Conservation (phyloP, 345 rosid species). For the Firmiana major region DNA sequence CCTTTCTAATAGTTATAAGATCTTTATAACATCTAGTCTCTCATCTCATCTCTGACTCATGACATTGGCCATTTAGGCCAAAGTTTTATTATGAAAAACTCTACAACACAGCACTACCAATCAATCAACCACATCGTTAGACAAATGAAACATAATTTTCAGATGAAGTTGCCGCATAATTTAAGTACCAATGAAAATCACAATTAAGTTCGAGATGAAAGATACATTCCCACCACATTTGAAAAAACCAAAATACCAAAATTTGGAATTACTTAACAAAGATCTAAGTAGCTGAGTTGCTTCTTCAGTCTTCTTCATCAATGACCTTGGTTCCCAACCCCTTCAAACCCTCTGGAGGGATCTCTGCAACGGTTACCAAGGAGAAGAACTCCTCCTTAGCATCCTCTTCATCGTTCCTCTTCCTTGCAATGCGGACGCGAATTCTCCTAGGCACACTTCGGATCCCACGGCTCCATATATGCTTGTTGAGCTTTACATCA, state of each 20-base stretch:
- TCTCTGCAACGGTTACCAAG: conserved; percentile 58
- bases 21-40: too few relatives aligned
- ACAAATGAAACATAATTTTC: neutral
- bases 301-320: conserved; percentile 57
- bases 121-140: neutral
- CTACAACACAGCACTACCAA: neutral
- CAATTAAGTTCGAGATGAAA: neutral
- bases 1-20: too few relatives aligned
- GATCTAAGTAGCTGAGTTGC: neutral
- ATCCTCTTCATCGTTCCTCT: conserved; percentile 82
- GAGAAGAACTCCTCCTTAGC: conserved; percentile 84
- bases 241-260: neutral
- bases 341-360: conserved; percentile 51
- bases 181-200: neutral
- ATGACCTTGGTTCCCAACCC: conserved; percentile 69
- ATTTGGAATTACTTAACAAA: neutral
- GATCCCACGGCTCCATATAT: conserved; percentile 76
- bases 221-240: neutral
- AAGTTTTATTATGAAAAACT: too few relatives aligned
- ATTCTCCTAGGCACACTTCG: conserved; percentile 75
- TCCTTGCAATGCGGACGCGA: conserved; percentile 69
- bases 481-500: conserved; percentile 79
- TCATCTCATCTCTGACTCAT: neutral
- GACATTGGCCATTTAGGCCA: neutral
- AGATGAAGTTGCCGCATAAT: neutral